Evolutionary conservation across 305 asterid genomes (phyloP), one percentile per base, ranked within the genome.

Genomic region (Solanum hybrid): DNA sequence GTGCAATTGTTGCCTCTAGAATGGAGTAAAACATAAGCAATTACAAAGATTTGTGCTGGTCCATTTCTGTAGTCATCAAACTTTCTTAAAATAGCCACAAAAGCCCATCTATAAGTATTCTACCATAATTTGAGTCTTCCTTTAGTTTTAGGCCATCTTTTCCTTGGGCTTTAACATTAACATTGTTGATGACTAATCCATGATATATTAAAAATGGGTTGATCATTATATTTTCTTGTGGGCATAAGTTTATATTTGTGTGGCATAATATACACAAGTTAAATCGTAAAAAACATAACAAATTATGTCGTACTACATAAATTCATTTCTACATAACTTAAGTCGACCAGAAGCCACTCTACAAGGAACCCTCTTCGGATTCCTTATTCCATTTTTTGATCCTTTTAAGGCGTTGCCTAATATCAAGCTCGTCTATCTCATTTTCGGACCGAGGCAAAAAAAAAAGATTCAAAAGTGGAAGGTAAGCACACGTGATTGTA

Each of bases 401-500:
- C 22, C 3, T 14, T 51, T 51, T 5, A 16, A 51, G 22, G 8
- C 1, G 22, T 14, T 46, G 8, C 8, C 22, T 46, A 0, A 46
- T 22, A 46, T 46, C 64, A 46, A 51, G 22, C 3, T 51, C 22
- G 3, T 51, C 64, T 51, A 5, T 51, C 64, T 14, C 22, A 51
- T 51, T 51, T 51, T 51, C 8, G 18, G 6, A 42, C 57, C 61
- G 22, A 46, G 64, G 64, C 8, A 46, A 46, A 14, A 46, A 42
- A 13, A 5, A 46, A 5, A 12, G 6, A 13, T 46, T 46, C 64
- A 46, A 20, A 57, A 57, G 69, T 57, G 10, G 69, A 57, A 82
- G 26, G 18, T 35, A 42, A 69, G 12, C 91, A 91, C 89, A 90
- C 88, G 87, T 90, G 91, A 77, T 22, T 36, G 76, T 2, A 61